These are phyloP conservation scores for Gyromitra esculenta DNA, from an alignment of 2,329 filamentous ascomycete species.

Conservation along the genomic window DNA sequence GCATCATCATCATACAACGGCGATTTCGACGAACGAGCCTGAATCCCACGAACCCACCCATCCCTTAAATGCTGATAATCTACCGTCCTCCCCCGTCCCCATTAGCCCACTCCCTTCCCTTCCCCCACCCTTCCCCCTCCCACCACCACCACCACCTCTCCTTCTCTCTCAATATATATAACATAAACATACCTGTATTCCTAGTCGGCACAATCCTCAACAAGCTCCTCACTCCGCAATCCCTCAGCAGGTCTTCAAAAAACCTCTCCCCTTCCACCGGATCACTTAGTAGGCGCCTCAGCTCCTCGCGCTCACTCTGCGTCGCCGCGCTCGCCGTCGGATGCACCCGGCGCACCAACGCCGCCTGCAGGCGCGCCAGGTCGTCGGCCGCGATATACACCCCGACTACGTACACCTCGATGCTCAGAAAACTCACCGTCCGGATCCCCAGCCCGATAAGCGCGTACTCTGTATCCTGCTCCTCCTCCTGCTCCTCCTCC, in stretches of 20 bases:
- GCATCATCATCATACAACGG: conserved; percentile 70
- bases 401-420: conserved; percentile 94
- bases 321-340: conserved; percentile 83
- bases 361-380: conserved; percentile 79
- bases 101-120: neutral
- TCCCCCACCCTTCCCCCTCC: neutral
- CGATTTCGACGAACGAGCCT: conserved; percentile 71
- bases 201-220: conserved; percentile 89
- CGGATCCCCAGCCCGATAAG: conserved; percentile 87
- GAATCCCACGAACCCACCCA: conserved; percentile 86
- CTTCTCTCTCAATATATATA: neutral
- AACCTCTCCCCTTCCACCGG: conserved; percentile 73
- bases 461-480: conserved; percentile 74
- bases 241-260: conserved; percentile 76
- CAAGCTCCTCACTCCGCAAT: conserved; percentile 75
- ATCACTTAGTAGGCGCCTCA: conserved; percentile 76
- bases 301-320: conserved; percentile 77
- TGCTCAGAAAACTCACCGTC: conserved; percentile 85
- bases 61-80: conserved; percentile 93
- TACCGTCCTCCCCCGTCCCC: neutral
- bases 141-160: no score
- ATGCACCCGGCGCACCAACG: conserved; percentile 79
- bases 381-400: conserved; percentile 88
- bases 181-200: conserved; percentile 69
- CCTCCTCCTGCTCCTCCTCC: conserved; percentile 61